phyloP scores from a whole-genome alignment of 306 rosid genomes.

The Morella rubra region DNA sequence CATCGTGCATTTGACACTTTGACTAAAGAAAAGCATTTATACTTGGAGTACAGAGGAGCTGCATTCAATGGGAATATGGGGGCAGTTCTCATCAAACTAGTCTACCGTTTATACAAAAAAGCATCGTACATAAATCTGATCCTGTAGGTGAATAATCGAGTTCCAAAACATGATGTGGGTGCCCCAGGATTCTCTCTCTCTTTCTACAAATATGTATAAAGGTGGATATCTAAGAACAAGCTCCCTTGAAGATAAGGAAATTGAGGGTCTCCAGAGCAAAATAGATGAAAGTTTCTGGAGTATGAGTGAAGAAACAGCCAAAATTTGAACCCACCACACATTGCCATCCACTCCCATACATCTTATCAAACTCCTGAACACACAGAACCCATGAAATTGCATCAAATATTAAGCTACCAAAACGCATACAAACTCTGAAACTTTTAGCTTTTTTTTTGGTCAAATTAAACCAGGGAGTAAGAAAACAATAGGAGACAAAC shows the following conservation, averaged over 20 bases:
- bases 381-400: constrained; percentile 5
- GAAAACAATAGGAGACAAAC: too few relatives aligned
- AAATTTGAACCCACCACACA: constrained; percentile 82
- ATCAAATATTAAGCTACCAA: too few relatives aligned
- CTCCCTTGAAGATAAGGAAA: constrained; percentile 70
- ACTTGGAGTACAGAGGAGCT: constrained; percentile 1
- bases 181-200: constrained; percentile 3
- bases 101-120: too few relatives aligned
- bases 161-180: neutral
- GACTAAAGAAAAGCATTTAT: constrained; percentile 1
- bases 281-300: constrained; percentile 67
- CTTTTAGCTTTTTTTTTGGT: too few relatives aligned
- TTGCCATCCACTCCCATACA: constrained; percentile 80
- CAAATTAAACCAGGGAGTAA: too few relatives aligned
- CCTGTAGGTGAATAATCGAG: neutral
- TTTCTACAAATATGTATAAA: too few relatives aligned
- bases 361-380: constrained; percentile 65
- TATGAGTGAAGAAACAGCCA: constrained; percentile 74
- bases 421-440: too few relatives aligned
- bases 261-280: constrained; percentile 70
- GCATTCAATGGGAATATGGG: too few relatives aligned
- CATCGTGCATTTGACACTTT: neutral
- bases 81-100: too few relatives aligned
- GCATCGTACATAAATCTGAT: too few relatives aligned
- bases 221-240: constrained; percentile 35